These are phyloP conservation scores for Fraxinus greggii DNA, from an alignment of 305 asterid genomes.

Conservation along the genomic window DNA sequence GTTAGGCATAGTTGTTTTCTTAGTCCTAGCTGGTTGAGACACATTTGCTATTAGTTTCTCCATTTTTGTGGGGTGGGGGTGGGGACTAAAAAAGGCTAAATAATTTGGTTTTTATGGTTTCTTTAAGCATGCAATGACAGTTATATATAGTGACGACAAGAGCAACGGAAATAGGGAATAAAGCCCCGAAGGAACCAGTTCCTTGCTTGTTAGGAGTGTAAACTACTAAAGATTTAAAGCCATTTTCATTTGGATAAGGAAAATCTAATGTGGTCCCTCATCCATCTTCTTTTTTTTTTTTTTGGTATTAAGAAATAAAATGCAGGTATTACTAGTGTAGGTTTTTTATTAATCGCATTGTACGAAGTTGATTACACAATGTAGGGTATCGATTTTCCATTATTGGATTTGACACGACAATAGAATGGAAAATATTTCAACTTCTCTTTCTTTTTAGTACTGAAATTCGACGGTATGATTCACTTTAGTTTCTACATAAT, in stretches of 20 bases:
- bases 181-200: conserved; percentile 31
- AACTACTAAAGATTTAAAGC: conserved; percentile 33
- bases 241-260: conserved; percentile 34
- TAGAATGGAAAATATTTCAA: not conserved
- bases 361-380: not conserved
- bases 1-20: conserved; percentile 32
- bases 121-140: conserved; percentile 22
- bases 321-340: not conserved
- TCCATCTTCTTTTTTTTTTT: not conserved
- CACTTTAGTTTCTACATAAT: not conserved
- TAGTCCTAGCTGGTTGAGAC: conserved; percentile 28
- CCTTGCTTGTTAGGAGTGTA: conserved; percentile 70
- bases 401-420: not conserved
- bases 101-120: not conserved
- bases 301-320: not conserved
- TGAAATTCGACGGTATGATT: not conserved
- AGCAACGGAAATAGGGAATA: conserved; percentile 21
- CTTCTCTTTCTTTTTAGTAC: no score
- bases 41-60: conserved; percentile 34
- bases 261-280: conserved; percentile 35
- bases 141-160: conserved; percentile 46
- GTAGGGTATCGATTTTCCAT: not conserved
- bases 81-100: not conserved
- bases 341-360: not conserved
- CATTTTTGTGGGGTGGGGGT: not conserved